Base-by-base conservation (phyloP, 2,329 filamentous ascomycete genomes). In the Ophiocordyceps polyrhachis-furcata region DNA sequence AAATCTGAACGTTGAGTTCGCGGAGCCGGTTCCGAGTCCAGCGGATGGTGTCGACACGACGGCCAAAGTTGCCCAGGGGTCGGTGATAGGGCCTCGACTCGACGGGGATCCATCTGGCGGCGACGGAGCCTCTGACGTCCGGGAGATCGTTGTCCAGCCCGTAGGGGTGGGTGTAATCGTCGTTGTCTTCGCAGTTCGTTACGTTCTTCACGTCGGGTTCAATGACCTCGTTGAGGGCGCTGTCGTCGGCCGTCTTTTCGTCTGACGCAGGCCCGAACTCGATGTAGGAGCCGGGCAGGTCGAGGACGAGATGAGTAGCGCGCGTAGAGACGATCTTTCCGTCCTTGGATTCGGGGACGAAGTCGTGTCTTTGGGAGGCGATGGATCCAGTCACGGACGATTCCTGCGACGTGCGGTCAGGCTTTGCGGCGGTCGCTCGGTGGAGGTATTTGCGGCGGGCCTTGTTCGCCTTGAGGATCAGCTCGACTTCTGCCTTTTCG, bases 31-130 rank as follows among this genome's bases (percentile, higher is more conserved):
- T 68, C 44, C 91, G 82, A 50, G 79, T 83, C 82, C 83, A 95
- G 49, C 89, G 78, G 60, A 98, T 95, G 0, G 87, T 91, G 63
- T 98, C 91, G 15, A 95, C 88, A 60, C 93, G 91, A 57, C 86
- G 80, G 52, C 87, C 83, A 51, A 88, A 73, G 42, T 83, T 69
- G 15, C 73, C 74, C 20, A 91, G 60, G 6, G 72, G 65, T 0
- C 69, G 58, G 57, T 94, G 87, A 1, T 81, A 79, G 1, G 87
- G 87, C 40, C 87, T 75, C 53, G 86, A 72, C 60, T 84, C 81
- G 11, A 69, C 65, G 15, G 77, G 70, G 37, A 94, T 66, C 79
- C 83, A 93, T 50, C 79, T 80, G 14, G 79, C 76, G 13, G 84
- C 83, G 35, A 85, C 66, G 46, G 65, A 67, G 25, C 65, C 65